Evolutionary conservation across 164 flowering plant species (phyloP), one percentile per base, ranked within the genome.

Genomic region (Aristolochia fimbriata): DNA sequence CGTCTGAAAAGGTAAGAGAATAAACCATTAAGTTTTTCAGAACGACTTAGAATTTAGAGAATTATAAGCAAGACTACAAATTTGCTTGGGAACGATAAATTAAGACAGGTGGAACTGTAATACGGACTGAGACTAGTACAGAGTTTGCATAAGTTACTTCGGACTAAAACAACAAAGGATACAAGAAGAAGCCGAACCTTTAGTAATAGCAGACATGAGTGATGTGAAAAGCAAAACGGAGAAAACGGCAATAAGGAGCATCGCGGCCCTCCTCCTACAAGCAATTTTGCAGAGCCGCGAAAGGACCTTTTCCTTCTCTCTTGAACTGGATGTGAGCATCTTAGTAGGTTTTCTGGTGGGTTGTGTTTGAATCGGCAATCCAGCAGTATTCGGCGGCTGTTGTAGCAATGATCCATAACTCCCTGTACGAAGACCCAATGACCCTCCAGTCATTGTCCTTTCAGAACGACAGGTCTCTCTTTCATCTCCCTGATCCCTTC

Each of bases 381-480:
- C 51, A 24, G 65, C 74, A 63, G 73, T 77, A 56, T 71, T 78
- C 49, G 64, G 71, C 31, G 59, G 55, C 60, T 68, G 75, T 41
- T 67, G 82, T 54, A 67, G 87, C 81, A 87, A 65, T 19, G 91
- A 77, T 69, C 89, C 96, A 81, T 77, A 83, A 73, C 96, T 91
- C 62, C 80, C 79, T 0, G 78, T 71, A 31, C 90, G 83, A 59
- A 70, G 67, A 66, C 89, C 93, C 80, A 91, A 78, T 80, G 93
- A 78, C 85, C 71, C 82, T 74, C 89, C 85, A 81, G 75, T 87
- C 96, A 87, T 88, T 72, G 79, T 81, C 74, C 72, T 79, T 73
- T 72, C 63, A 69, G 63, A 59, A 65, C 67, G 65, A 57, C 66
- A 48, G 62, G 10, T 62, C 50, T 61, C 65, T 73, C 71, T 73